Base-by-base conservation (phyloP, 2,329 filamentous ascomycete genomes). In the Aspergillus hortae region DNA sequence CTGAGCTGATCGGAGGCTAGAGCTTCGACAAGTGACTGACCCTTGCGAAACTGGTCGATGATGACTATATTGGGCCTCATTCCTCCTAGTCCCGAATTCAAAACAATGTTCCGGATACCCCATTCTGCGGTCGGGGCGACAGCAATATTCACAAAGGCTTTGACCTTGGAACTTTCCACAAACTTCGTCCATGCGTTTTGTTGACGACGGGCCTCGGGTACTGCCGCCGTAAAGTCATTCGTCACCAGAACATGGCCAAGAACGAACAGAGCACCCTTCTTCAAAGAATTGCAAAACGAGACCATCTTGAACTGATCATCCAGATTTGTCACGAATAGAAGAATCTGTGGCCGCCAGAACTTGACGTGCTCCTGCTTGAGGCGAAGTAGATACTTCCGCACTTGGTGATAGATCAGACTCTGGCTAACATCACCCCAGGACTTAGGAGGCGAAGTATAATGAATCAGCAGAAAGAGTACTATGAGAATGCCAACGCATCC, bases 361-460 rank as follows among this genome's bases (percentile, higher is more conserved):
- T 95, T 95, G 69, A 95, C 91, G 66, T 95, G 90, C 62, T 95
- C 90, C 33, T 90, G 89, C 46, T 84, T 86, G 27, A 95, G 75
- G n/a, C 90, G 84, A 27, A 95, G 76, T 27, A 95, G 73, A 64
- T 95, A 95, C 63, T 95, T 95, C 54, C 90, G 82, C 12, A 95
- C 90, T 73, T 95, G 90, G 57, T 87, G 84, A 64, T 95, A 95
- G 48, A 95, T 95, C 55, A 95, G 74, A 62, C 89, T 92, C 62
- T 95, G 90, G 7, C 88, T 92, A 15, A 95, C 90, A 68, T 95
- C 90, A 1, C 90, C 90, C 90, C 90, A 95, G 33, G 87, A 83
- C 65, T 95, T 95, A 0, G 90, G 90, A 1, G 89, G 89, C 30
- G 87, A 88, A 0, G 87, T 85, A 60, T 92, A 95, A 64, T 95